These are phyloP conservation scores for Penicillium simplicissimum DNA, from an alignment of 495 filamentous ascomycete genomes.

Conservation along the genomic window DNA sequence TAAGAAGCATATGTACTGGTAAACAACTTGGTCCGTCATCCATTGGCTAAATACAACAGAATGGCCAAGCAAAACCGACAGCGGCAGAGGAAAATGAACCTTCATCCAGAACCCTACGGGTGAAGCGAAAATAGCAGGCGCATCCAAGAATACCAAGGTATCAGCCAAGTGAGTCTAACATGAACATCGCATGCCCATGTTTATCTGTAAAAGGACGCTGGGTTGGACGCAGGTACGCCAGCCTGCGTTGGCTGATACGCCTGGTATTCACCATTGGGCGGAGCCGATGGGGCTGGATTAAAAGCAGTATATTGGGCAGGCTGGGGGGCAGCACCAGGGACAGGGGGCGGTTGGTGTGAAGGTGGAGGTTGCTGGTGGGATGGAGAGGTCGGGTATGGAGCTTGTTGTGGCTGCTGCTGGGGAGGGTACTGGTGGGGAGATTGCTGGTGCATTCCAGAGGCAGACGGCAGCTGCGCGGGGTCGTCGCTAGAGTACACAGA, in stretches of 20 bases:
- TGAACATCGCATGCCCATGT: not conserved
- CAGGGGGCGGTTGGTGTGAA: conserved; percentile 45
- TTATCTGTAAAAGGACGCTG: conserved; percentile 48
- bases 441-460: conserved; percentile 31
- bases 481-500: conserved; percentile 63
- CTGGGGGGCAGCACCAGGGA: conserved; percentile 45
- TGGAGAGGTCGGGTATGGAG: conserved; percentile 47
- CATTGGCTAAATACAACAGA: conserved; percentile 20
- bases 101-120: not conserved
- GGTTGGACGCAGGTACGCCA: conserved; percentile 38
- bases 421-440: conserved; percentile 35
- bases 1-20: conserved; percentile 15
- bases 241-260: conserved; percentile 50
- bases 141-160: conserved; percentile 1
- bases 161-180: not conserved
- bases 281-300: conserved; percentile 33
- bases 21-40: conserved; percentile 9
- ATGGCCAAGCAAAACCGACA: conserved; percentile 7
- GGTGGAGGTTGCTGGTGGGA: conserved; percentile 51
- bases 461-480: conserved; percentile 33
- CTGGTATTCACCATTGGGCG: conserved; percentile 49
- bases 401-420: conserved; percentile 43
- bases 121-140: not conserved
- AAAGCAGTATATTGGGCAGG: conserved; percentile 45
- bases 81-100: not conserved